These are phyloP conservation scores for Aspergillus persii DNA, from an alignment of 2,329 filamentous ascomycete genomes.

Conservation along the genomic window DNA sequence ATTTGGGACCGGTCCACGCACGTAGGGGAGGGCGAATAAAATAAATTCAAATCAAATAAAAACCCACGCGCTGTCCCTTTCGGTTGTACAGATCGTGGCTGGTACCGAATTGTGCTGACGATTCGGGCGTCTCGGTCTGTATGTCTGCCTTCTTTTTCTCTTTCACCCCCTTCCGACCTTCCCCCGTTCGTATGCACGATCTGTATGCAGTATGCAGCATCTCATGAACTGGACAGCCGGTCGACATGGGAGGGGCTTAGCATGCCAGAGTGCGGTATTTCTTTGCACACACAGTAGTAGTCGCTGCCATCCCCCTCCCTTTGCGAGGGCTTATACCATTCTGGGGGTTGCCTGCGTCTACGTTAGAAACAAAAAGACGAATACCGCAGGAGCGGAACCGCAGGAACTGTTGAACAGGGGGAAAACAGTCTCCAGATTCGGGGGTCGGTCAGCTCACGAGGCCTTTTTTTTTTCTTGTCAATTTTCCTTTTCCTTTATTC, in stretches of 20 bases:
- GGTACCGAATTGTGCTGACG: slow-evolving; percentile 1
- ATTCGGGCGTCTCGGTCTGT: not conserved
- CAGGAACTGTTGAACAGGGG: slow-evolving; percentile 24
- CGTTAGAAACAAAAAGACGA: slow-evolving; percentile 16
- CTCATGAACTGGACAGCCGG: not conserved
- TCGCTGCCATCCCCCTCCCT: slow-evolving; percentile 3
- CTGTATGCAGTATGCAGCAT: not conserved
- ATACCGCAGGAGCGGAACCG: slow-evolving; percentile 23
- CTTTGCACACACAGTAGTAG: not conserved
- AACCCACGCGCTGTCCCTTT: slow-evolving; percentile 18
- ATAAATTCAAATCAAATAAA: not conserved
- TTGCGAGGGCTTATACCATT: slow-evolving; percentile 7
- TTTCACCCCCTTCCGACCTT: not conserved
- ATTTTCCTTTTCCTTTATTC: not conserved
- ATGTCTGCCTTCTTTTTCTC: not conserved
- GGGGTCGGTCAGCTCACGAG: slow-evolving; percentile 22
- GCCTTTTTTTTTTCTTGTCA: slow-evolving; percentile 5
- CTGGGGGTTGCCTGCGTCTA: slow-evolving; percentile 11
- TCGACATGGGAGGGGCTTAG: slow-evolving; percentile 8
- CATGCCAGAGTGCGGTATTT: slow-evolving; percentile 17
- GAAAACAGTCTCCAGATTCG: slow-evolving; percentile 11
- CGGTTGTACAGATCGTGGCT: slow-evolving; percentile 17
- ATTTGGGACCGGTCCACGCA: slow-evolving; percentile 19
- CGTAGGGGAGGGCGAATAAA: not conserved
- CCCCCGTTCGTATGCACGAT: not conserved